Evolutionary conservation across 2,329 filamentous ascomycete species (phyloP).

Genomic region (Penicillium sp.): DNA sequence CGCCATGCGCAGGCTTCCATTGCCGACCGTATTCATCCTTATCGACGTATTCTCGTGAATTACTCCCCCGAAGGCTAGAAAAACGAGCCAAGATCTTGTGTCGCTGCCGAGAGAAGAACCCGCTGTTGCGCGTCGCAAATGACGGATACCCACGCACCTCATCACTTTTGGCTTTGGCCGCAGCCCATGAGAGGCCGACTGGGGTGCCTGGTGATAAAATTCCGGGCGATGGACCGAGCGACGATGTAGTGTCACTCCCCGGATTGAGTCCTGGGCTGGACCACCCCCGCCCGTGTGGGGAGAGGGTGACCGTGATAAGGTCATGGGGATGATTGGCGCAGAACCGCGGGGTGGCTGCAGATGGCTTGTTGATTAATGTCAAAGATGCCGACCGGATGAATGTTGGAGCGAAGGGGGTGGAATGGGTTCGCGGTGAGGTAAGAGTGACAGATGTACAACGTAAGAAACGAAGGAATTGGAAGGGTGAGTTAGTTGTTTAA

Average conservation of each 20-base stretch:
- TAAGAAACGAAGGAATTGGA: conserved; percentile 9
- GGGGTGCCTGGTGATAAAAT: conserved; percentile 26
- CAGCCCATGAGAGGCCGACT: conserved; percentile 70
- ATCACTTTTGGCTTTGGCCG: conserved; percentile 73
- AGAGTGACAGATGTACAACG: conserved; percentile 13
- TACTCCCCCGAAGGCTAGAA: conserved; percentile 64
- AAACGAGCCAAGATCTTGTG: conserved; percentile 76
- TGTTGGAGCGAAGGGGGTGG: conserved; percentile 2
- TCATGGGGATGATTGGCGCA: conserved; percentile 66
- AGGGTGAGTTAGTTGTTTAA: not conserved
- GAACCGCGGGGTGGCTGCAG: not conserved
- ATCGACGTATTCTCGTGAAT: conserved; percentile 56
- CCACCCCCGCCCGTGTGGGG: conserved; percentile 82
- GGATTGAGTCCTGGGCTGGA: conserved; percentile 76
- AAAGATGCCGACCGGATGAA: not conserved
- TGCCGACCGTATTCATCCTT: conserved; percentile 69
- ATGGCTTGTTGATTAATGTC: not conserved
- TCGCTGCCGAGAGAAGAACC: conserved; percentile 84
- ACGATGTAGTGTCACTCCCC: conserved; percentile 69
- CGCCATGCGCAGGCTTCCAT: conserved; percentile 37
- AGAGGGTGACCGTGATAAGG: conserved; percentile 82
- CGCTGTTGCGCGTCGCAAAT: conserved; percentile 76
- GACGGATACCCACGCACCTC: conserved; percentile 73
- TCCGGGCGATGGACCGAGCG: conserved; percentile 40
- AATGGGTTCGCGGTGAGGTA: conserved; percentile 13